These are phyloP conservation scores for Helotiales sp. DNA, from an alignment of 2,329 filamentous ascomycete species.

Conservation along the genomic window DNA sequence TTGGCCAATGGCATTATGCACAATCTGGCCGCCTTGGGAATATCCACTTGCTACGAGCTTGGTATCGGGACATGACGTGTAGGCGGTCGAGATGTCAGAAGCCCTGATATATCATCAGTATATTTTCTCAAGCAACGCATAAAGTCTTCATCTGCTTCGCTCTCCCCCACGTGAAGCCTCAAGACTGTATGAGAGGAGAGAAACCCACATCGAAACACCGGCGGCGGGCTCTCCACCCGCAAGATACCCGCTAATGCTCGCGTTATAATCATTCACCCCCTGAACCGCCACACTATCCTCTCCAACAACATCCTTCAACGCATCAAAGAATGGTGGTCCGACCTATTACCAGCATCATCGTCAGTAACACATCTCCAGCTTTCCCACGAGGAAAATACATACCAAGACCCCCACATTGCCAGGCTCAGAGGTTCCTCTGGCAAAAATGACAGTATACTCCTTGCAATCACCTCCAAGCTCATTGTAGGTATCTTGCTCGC, in stretches of 20 bases:
- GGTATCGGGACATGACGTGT: slow-evolving; percentile 38
- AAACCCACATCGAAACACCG: slow-evolving; percentile 28
- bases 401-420: slow-evolving; percentile 45
- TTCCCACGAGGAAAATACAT: too few species aligned
- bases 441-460: slow-evolving; percentile 46
- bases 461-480: slow-evolving; percentile 25
- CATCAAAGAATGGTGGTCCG: slow-evolving; percentile 33
- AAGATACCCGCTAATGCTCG: slow-evolving; percentile 33
- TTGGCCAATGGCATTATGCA: slow-evolving; percentile 40
- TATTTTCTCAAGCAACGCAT: too few species aligned
- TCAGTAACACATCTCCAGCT: too few species aligned
- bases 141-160: too few species aligned
- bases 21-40: slow-evolving; percentile 46
- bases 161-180: too few species aligned
- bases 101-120: slow-evolving; percentile 17
- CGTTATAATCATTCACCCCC: slow-evolving; percentile 34
- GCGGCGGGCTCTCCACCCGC: slow-evolving; percentile 28
- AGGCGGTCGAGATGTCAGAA: slow-evolving; percentile 35
- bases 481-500: slow-evolving; percentile 30
- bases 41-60: slow-evolving; percentile 42
- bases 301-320: slow-evolving; percentile 25
- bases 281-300: slow-evolving; percentile 26
- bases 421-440: slow-evolving; percentile 47
- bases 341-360: too few species aligned
- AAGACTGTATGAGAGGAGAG: too few species aligned